Evolutionary conservation across 176 grass and related monocot genomes (phyloP).

Genomic region (Hordeum marinum): DNA sequence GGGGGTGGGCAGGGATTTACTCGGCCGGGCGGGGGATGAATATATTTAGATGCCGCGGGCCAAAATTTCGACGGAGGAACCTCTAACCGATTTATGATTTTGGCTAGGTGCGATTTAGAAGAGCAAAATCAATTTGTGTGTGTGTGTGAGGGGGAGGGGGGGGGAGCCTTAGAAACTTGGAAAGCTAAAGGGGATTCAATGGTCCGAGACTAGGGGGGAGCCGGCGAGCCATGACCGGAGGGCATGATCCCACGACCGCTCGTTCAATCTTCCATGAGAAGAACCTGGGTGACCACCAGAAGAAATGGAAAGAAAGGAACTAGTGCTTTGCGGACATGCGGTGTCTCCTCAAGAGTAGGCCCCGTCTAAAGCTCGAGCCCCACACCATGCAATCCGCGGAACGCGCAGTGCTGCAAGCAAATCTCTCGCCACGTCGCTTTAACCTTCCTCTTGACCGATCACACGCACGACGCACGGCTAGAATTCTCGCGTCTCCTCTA

Average conservation of each 20-base stretch:
- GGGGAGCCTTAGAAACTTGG: no score
- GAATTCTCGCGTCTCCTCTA: not conserved
- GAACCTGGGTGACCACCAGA: not conserved
- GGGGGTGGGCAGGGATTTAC: no score
- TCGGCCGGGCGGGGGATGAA: no score
- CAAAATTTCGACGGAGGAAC: no score
- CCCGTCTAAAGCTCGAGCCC: not conserved
- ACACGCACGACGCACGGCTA: not conserved
- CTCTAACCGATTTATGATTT: no score
- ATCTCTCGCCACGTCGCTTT: not conserved
- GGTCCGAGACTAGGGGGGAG: no score
- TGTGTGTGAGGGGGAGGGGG: no score
- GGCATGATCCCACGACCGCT: not conserved
- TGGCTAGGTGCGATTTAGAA: no score
- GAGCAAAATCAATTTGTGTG: no score
- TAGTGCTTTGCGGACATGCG: not conserved
- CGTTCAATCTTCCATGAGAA: not conserved
- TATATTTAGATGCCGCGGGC: no score
- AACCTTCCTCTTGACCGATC: not conserved
- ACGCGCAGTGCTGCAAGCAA: not conserved
- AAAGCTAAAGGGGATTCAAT: no score
- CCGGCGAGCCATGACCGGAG: no score
- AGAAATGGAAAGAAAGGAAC: not conserved
- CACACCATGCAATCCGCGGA: not conserved
- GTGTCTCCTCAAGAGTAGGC: not conserved